Base-by-base conservation (phyloP, 148 eudicot genomes). In the Amaranthus palmeri region DNA sequence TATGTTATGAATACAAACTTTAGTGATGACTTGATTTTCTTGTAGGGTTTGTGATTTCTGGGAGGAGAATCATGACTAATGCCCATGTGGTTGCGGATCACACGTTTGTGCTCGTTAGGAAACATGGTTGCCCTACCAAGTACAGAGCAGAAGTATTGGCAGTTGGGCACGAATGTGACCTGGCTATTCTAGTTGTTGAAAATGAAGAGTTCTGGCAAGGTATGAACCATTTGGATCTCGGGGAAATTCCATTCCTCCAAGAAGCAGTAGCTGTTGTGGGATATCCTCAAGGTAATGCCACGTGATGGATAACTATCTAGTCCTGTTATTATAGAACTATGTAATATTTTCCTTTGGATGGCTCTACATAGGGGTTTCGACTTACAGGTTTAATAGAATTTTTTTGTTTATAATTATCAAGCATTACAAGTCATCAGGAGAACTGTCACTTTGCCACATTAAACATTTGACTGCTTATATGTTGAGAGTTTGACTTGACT, bases 181-280 rank as follows among this genome's bases (percentile, higher is more conserved):
- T 95, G 86, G 98, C 98, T 9, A 83, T 95, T 70, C 77, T 95
- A 68, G 83, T 72, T 51, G 96, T 95, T 42, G 85, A 91, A 64
- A 89, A 76, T 82, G 90, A 95, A 60, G 97, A 95, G 62, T 95
- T 95, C 65, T 95, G 98, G 98, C 90, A 95, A 71, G 98, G 97
- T 53, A 87, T 90, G 89, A 83, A 76, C 50, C 82, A 77, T 81
- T 83, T 95, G 80, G 93, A 88, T 79, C 87, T 95, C 61, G 96
- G 98, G 40, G 97, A 91, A 47, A 80, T 87, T 71, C 98, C 98
- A 7, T 91, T 88, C 78, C 70, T 95, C 54, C 98, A 95, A 77
- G 90, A 95, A 83, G 97, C 91, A 76, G 98, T 95, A 25, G 96
- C 96, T 61, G 98, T 95, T 71, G 98, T 91, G 57, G 98, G 98